These are phyloP conservation scores for Xylariales sp. DNA, from an alignment of 2,329 filamentous ascomycete genomes.

Conservation along the genomic window DNA sequence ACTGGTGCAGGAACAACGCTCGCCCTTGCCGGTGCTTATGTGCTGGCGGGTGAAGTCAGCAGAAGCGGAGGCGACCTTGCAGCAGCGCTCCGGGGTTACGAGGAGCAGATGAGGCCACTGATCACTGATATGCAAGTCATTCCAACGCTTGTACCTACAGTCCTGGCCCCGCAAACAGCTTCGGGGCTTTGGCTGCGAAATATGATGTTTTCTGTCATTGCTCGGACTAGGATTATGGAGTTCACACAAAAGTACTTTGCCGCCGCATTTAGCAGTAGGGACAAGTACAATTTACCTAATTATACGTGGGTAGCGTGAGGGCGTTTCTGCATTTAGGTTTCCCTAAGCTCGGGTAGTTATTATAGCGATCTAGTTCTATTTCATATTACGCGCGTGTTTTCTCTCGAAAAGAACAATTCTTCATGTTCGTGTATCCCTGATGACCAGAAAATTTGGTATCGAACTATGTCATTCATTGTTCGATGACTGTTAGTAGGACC, in stretches of 20 bases:
- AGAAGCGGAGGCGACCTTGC: constrained; percentile 22
- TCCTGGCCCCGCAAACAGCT: constrained; percentile 39
- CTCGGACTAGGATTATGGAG: constrained; percentile 28
- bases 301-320: constrained; percentile 29
- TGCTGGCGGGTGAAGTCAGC: constrained; percentile 39
- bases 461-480: too few species aligned
- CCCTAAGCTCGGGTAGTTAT: too few species aligned
- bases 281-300: constrained; percentile 30
- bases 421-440: too few species aligned
- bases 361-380: too few species aligned
- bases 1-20: constrained; percentile 36
- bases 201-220: constrained; percentile 31
- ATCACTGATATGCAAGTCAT: constrained; percentile 27
- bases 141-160: constrained; percentile 23
- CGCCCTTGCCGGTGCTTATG: constrained; percentile 36
- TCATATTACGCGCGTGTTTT: too few species aligned
- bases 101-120: constrained; percentile 29
- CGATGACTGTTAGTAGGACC: too few species aligned
- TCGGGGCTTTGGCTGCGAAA: constrained; percentile 43
- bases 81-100: constrained; percentile 28
- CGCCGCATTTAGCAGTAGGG: constrained; percentile 15
- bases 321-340: too few species aligned
- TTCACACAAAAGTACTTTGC: constrained; percentile 25
- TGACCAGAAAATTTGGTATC: too few species aligned
- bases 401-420: too few species aligned